Evolutionary conservation across 1,284 basidiomycete genomes (phyloP).

Genomic region (Ustilago hordei): DNA sequence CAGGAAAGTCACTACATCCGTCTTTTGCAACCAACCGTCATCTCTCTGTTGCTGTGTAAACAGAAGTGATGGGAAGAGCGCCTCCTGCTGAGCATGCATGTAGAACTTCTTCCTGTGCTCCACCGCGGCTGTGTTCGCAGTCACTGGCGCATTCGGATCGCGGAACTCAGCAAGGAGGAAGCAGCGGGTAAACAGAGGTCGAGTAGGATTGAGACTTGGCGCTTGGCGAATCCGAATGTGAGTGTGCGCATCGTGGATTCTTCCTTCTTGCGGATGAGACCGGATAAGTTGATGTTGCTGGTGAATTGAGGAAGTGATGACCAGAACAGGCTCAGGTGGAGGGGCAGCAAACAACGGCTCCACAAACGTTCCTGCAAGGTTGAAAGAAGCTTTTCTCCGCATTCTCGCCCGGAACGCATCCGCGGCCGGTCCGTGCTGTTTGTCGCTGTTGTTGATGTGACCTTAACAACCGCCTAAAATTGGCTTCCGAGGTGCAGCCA

Average conservation of each 20-base stretch:
- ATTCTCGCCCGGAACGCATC: conserved; percentile 26
- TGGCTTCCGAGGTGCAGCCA: not conserved
- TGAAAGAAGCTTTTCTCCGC: not conserved
- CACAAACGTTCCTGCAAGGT: conserved; percentile 7
- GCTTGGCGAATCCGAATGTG: conserved; percentile 42
- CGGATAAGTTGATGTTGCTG: too few species aligned
- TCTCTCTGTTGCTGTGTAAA: conserved; percentile 40
- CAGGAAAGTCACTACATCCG: conserved; percentile 38
- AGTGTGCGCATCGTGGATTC: conserved; percentile 26
- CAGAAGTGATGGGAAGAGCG: conserved; percentile 47
- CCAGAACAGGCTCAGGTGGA: too few species aligned
- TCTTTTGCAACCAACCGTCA: conserved; percentile 43
- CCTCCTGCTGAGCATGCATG: conserved; percentile 54
- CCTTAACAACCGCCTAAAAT: not conserved
- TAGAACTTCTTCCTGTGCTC: conserved; percentile 47
- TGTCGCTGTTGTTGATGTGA: not conserved
- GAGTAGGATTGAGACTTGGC: conserved; percentile 38
- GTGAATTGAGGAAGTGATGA: not conserved
- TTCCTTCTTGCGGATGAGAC: too few species aligned
- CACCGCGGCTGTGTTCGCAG: conserved; percentile 31
- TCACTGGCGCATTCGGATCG: conserved; percentile 38
- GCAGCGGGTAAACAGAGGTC: conserved; percentile 48
- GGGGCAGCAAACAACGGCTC: conserved; percentile 7
- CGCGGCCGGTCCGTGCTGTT: conserved; percentile 39
- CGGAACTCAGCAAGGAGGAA: conserved; percentile 28